phyloP scores from a whole-genome alignment of 2,329 filamentous ascomycete genomes.

The Monascus ruber region DNA sequence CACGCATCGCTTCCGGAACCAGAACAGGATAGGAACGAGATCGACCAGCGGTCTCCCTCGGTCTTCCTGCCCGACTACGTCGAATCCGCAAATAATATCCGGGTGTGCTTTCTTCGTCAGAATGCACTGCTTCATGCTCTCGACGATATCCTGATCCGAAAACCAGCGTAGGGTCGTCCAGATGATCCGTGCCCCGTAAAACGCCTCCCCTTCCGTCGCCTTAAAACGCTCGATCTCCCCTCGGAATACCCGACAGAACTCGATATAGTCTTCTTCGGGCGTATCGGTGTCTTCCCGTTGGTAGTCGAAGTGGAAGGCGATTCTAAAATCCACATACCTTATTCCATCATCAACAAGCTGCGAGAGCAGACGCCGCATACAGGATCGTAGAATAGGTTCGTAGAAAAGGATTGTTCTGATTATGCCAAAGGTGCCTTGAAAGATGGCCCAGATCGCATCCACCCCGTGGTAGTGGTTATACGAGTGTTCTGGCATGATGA shows the following conservation, averaged over 20 bases:
- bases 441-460: slow-evolving; percentile 76
- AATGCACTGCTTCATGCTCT: slow-evolving; percentile 82
- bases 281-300: slow-evolving; percentile 52
- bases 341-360: slow-evolving; percentile 71
- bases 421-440: slow-evolving; percentile 61
- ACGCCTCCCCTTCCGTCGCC: slow-evolving; percentile 55
- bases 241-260: slow-evolving; percentile 60
- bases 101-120: slow-evolving; percentile 68
- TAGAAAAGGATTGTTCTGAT: slow-evolving; percentile 70
- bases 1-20: slow-evolving; percentile 79
- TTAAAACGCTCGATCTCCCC: slow-evolving; percentile 73
- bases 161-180: slow-evolving; percentile 65
- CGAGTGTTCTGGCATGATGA: slow-evolving; percentile 60
- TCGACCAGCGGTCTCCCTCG: slow-evolving; percentile 63
- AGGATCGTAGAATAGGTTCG: slow-evolving; percentile 75
- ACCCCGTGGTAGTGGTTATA: slow-evolving; percentile 72
- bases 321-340: slow-evolving; percentile 70
- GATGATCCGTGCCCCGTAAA: slow-evolving; percentile 78
- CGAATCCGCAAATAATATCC: slow-evolving; percentile 72
- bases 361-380: slow-evolving; percentile 59
- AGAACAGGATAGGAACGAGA: slow-evolving; percentile 74
- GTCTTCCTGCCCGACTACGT: slow-evolving; percentile 83
- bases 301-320: slow-evolving; percentile 63
- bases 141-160: slow-evolving; percentile 54
- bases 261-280: slow-evolving; percentile 55